Evolutionary conservation across 176 grass and related monocot genomes (phyloP).

Genomic region (Triticum aestivum): IWGSC_CS_RefSeq_v2.1 NC_057794.1:50379341-50379840

Average conservation of each 20-base stretch:
- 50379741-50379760: slow-evolving; percentile 79
- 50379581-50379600: slow-evolving; percentile 40
- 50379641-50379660: slow-evolving; percentile 89
- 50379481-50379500: slow-evolving; percentile 76
- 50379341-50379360: slow-evolving; percentile 84
- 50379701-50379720: slow-evolving; percentile 72
- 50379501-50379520: slow-evolving; percentile 60
- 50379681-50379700: slow-evolving; percentile 69
- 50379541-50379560: slow-evolving; percentile 65
- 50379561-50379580: slow-evolving; percentile 77
- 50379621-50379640: slow-evolving; percentile 91
- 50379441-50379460: slow-evolving; percentile 64
- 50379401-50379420: slow-evolving; percentile 75
- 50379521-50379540: slow-evolving; percentile 60
- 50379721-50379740: slow-evolving; percentile 49
- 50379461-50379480: slow-evolving; percentile 88
- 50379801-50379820: slow-evolving; percentile 73
- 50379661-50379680: slow-evolving; percentile 68
- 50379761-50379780: slow-evolving; percentile 84
- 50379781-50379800: slow-evolving; percentile 84
- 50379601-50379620: slow-evolving; percentile 74
- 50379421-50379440: slow-evolving; percentile 56
- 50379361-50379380: slow-evolving; percentile 54
- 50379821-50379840: slow-evolving; percentile 80
- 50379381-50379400: slow-evolving; percentile 73